Percentiles rank a stretch among this genome's conserved stretches.
These are phyloP conservation scores for Holtermannia corniformis DNA, from an alignment of 768 basidiomycete genomes.

Conservation along the genomic window DNA sequence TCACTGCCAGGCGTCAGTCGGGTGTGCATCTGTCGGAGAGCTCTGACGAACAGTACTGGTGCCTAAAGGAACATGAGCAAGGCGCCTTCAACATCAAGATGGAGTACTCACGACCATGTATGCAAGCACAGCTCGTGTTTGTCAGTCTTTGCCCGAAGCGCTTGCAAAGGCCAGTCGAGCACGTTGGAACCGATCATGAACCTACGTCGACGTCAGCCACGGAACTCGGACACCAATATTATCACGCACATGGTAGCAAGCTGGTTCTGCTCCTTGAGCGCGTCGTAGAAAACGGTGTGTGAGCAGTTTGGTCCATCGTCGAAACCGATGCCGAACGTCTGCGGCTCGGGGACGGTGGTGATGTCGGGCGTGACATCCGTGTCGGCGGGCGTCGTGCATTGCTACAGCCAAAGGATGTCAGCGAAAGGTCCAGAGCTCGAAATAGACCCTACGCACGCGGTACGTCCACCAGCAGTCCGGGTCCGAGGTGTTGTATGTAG, in stretches of 20 bases:
- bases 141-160: slow-evolving; percentile 36
- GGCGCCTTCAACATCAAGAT: too few relatives aligned
- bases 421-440: background rate
- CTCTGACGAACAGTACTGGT: background rate
- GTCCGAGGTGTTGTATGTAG: slow-evolving; percentile 28
- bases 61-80: too few relatives aligned
- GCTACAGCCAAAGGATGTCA: slow-evolving; percentile 1
- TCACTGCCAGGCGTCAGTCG: too few relatives aligned
- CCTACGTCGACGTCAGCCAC: slow-evolving; percentile 5
- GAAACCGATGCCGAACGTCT: slow-evolving; percentile 40
- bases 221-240: background rate
- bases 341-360: slow-evolving; percentile 35
- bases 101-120: slow-evolving; percentile 26
- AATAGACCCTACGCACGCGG: background rate
- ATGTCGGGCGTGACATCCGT: slow-evolving; percentile 34
- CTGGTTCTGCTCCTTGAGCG: slow-evolving; percentile 35
- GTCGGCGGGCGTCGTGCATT: slow-evolving; percentile 31
- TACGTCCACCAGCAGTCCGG: slow-evolving; percentile 44
- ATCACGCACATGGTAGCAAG: slow-evolving; percentile 40
- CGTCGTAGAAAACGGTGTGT: slow-evolving; percentile 44
- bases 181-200: slow-evolving; percentile 45
- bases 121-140: slow-evolving; percentile 41
- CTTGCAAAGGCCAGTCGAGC: slow-evolving; percentile 44
- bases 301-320: slow-evolving; percentile 44
- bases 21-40: slow-evolving; percentile 45